Percentiles rank a stretch among this genome's conserved stretches.
phyloP scores from a whole-genome alignment of 768 basidiomycete species.

The Tephrocybe sp. region DNA sequence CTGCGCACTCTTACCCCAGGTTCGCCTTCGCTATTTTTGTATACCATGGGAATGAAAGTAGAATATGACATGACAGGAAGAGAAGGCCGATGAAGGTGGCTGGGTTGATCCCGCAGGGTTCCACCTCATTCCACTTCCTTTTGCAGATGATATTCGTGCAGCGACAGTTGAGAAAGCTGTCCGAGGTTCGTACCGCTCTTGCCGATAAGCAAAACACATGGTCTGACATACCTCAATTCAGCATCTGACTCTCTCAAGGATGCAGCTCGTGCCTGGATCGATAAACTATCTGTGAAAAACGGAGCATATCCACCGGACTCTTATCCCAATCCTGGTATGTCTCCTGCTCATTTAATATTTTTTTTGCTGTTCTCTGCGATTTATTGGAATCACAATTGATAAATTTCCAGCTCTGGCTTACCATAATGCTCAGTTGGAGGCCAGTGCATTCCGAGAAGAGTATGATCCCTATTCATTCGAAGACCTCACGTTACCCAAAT shows the following conservation, averaged over 20 bases:
- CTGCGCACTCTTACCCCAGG: conserved; percentile 87
- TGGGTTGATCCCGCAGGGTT: conserved; percentile 87
- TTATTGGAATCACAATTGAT: conserved; percentile 7
- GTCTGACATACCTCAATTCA: conserved; percentile 26
- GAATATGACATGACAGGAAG: conserved; percentile 46
- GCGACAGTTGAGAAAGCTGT: conserved; percentile 66
- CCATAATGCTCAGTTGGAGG: conserved; percentile 88
- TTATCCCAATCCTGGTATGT: conserved; percentile 86
- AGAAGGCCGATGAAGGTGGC: conserved; percentile 65
- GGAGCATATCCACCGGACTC: conserved; percentile 86
- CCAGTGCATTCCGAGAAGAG: conserved; percentile 88
- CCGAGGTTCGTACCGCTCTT: conserved; percentile 44
- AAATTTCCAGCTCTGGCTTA: conserved; percentile 65
- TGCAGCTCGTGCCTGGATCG: conserved; percentile 69
- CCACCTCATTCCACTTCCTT: conserved; percentile 91
- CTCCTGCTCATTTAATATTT: background rate
- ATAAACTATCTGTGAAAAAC: conserved; percentile 74
- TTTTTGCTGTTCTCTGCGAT: too few relatives aligned
- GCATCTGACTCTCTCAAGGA: conserved; percentile 69
- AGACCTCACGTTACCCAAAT: conserved; percentile 79
- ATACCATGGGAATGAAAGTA: background rate
- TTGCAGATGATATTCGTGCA: conserved; percentile 87
- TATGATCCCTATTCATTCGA: conserved; percentile 76
- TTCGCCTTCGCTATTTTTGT: conserved; percentile 21
- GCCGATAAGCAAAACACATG: conserved; percentile 3